phyloP scores from a whole-genome alignment of 2,329 filamentous ascomycete genomes.

The Annulohypoxylon truncatum region DNA sequence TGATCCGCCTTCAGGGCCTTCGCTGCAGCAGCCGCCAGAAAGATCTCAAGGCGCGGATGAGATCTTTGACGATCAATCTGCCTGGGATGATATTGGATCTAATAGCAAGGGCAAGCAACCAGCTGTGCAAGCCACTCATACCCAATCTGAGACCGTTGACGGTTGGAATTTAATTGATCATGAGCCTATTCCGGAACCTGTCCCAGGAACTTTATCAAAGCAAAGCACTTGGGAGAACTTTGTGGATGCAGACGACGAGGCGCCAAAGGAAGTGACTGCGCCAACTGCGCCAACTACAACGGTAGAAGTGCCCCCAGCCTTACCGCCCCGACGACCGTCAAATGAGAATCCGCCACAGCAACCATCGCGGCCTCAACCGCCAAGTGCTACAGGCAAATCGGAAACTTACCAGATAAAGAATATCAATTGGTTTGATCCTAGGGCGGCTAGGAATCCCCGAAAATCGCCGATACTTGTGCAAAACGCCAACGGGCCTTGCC shows the following conservation, averaged over 20 bases:
- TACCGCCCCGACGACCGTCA: conserved; percentile 54
- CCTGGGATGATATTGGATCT: conserved; percentile 62
- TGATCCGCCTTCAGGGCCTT: conserved; percentile 50
- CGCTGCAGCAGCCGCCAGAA: conserved; percentile 39
- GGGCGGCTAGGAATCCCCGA: conserved; percentile 69
- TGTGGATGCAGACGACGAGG: conserved; percentile 46
- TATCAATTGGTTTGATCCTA: conserved; percentile 82
- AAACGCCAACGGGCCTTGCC: conserved; percentile 94
- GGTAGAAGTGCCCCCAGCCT: conserved; percentile 48
- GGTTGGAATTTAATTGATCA: conserved; percentile 66
- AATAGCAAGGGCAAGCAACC: conserved; percentile 58
- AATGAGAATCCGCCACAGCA: conserved; percentile 44
- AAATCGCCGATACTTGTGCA: conserved; percentile 91
- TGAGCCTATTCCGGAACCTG: conserved; percentile 48
- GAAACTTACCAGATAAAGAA: conserved; percentile 96
- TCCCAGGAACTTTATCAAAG: conserved; percentile 49
- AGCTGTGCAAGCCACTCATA: conserved; percentile 38
- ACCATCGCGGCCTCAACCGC: conserved; percentile 55
- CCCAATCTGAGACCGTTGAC: conserved; percentile 48
- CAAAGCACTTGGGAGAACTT: conserved; percentile 56
- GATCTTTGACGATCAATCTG: conserved; percentile 57
- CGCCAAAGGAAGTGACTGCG: conserved; percentile 34
- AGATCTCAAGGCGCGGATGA: conserved; percentile 49
- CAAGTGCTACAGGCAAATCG: conserved; percentile 57
- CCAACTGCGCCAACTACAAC: no score